Base-by-base conservation (phyloP, 371 early-diverging fungal genomes). In the Amoeboaphelidium protococcarum region DNA sequence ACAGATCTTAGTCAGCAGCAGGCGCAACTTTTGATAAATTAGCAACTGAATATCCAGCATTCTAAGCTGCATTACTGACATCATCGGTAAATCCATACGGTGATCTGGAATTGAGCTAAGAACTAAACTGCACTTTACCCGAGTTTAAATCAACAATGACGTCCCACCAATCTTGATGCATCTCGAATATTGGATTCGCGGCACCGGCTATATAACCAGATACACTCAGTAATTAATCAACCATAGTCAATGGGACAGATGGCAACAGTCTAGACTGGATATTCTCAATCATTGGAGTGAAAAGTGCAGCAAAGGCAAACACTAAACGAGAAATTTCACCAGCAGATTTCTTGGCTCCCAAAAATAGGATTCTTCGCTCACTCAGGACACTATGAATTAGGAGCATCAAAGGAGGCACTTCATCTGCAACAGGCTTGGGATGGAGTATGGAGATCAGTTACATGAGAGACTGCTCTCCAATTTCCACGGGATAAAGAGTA, bases 141-240 rank as follows among this genome's bases (percentile, higher is more conserved):
- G 87, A 83, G 46, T 76, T 76, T 48, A 92, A 78, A 53, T 90
- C 82, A 59, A 81, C 85, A 16, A 87, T 63, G 2, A 92, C 73
- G 60, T 92, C 94, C 90, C 90, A 92, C 89, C 90, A 87, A 43
- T 72, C 66, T 12, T 78, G 71, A 45, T 86, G 78, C 51, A 84
- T 83, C 53, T 87, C 86, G 58, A 88, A 86, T 0, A 82, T 71
- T 19, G 87, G 86, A 62, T 92, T 90, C 0, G 90, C 84, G 2
- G 88, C 89, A 20, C 94, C 94, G 1, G 94, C 94, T 60, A 92
- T 86, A 56, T 79, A 90, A 0, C 88, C 90, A 26, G 83, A 78
- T 80, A 73, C 76, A 52, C 73, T 70, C 44, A 85, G 58, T 25
- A 91, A 62, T 47, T 73, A 70, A 54, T 91, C 88, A 16, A 91